phyloP scores from a whole-genome alignment of 352 stramenopile genomes.

The Globisporangium perplexum region DNA sequence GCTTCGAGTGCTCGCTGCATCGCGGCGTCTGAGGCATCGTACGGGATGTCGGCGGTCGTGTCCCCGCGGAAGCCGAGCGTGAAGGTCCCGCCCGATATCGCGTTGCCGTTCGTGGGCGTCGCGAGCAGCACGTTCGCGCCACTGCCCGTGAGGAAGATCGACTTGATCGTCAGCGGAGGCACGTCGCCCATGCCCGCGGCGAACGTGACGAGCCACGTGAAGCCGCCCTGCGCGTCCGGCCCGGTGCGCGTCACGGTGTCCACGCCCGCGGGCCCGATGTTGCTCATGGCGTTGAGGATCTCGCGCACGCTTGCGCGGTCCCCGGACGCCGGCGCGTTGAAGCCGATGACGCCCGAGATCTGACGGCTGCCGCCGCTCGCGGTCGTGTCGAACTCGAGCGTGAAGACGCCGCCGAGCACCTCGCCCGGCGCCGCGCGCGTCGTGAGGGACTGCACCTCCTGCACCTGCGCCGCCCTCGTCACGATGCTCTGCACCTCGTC shows the following conservation, averaged over 20 bases:
- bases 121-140: conserved; percentile 64
- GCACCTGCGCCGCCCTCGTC: conserved; percentile 51
- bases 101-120: conserved; percentile 53
- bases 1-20: conserved; percentile 61
- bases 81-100: conserved; percentile 86
- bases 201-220: conserved; percentile 92
- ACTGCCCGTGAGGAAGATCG: conserved; percentile 61
- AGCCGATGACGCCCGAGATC: conserved; percentile 90
- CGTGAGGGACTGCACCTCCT: conserved; percentile 84
- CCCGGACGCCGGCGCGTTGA: conserved; percentile 52
- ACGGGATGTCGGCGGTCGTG: conserved; percentile 81
- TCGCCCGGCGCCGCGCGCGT: conserved; percentile 78
- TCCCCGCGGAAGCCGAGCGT: conserved; percentile 87
- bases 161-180: conserved; percentile 52
- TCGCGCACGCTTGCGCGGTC: conserved; percentile 48
- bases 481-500: conserved; percentile 88
- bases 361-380: conserved; percentile 79
- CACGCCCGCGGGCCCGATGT: conserved; percentile 53
- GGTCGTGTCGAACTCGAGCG: conserved; percentile 89
- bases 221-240: conserved; percentile 80
- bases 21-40: conserved; percentile 60
- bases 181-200: conserved; percentile 53
- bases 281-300: conserved; percentile 79
- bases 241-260: conserved; percentile 51
- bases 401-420: conserved; percentile 87